Base-by-base conservation (phyloP, 2,329 filamentous ascomycete species). In the Ceratocystis alfenasii region DNA sequence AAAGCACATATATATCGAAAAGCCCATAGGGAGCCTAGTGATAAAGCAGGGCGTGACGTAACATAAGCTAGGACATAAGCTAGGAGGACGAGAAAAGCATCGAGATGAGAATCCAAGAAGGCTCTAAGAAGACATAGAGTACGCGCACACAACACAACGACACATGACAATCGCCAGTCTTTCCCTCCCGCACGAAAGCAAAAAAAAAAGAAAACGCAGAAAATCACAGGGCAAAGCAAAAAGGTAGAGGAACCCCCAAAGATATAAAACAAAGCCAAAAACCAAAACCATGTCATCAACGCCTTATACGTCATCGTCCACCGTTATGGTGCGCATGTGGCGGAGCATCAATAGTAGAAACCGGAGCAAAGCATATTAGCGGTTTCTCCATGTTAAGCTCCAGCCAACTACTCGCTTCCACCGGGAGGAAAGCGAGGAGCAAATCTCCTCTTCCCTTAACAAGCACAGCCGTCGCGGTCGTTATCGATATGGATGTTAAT, bases 401-500 rank as follows among this genome's bases (percentile, higher is more conserved):
- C 36, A 12, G 1, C 36, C 36, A 12, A 41, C 36, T 41, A 15
- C 36, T 41, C 36, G 36, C 36, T 6, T 33, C n/a, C 22, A 28
- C 48, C 22, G 20, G 20, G 22, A 4, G 36, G 36, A 41, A 41
- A 41, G 36, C 12, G 36, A 5, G 10, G 36, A 41, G 36, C 36
- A 41, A 41, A 15, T 41, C 36, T 41, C 46, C 17, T 12, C 46
- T 15, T 68, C 41, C 60, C 68, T 82, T 82, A 99, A 80, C 94
- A 99, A 72, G 92, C 86, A 77, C 94, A 99, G 66, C 92, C 91
- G 73, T 95, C 90, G 72, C 90, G 86, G 72, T 95, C 90, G 75
- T 90, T 91, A 77, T 96, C 92, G 71, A 96, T 89, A 77, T 96
- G 90, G 75, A 99, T 96, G 76, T 96, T 95, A 78, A 99, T 97